Percentiles rank a stretch among this genome's conserved stretches.
Conservation (phyloP, 2,329 filamentous ascomycete species). For the Verticillium alfalfae region DNA sequence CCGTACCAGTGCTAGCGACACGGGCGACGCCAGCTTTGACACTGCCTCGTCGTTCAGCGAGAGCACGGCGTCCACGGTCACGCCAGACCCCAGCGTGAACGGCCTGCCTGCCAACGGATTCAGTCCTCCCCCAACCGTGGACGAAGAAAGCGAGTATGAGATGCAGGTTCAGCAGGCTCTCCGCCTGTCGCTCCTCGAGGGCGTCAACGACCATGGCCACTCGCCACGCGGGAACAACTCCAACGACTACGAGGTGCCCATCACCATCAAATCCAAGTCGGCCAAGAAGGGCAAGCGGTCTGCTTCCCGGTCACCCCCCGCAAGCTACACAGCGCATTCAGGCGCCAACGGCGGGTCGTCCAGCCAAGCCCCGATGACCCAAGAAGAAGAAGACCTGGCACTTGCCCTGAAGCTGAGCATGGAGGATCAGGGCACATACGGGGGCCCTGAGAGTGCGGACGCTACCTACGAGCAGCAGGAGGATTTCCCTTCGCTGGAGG, state of each 20-base stretch:
- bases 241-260: slow-evolving; percentile 44
- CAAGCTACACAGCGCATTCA: slow-evolving; percentile 22
- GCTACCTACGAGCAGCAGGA: slow-evolving; percentile 21
- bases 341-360: slow-evolving; percentile 13
- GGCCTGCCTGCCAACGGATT: slow-evolving; percentile 17
- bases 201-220: slow-evolving; percentile 38
- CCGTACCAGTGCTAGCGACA: slow-evolving; percentile 43
- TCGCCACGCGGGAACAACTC: slow-evolving; percentile 39
- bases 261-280: slow-evolving; percentile 40
- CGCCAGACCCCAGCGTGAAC: slow-evolving; percentile 48
- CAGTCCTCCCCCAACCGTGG: slow-evolving; percentile 22
- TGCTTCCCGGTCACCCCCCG: slow-evolving; percentile 25
- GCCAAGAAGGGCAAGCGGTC: slow-evolving; percentile 33
- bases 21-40: slow-evolving; percentile 39
- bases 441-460: slow-evolving; percentile 18
- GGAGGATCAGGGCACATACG: slow-evolving; percentile 35
- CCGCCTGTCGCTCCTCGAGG: slow-evolving; percentile 54
- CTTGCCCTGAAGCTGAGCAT: slow-evolving; percentile 56
- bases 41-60: slow-evolving; percentile 34
- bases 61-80: slow-evolving; percentile 41
- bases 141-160: slow-evolving; percentile 50
- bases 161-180: slow-evolving; percentile 59
- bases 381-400: slow-evolving; percentile 51
- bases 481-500: slow-evolving; percentile 34
- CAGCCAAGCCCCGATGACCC: not conserved